These are phyloP conservation scores for Powellomyces hirtus DNA, from an alignment of 192 early-diverging fungal species.

Conservation along the genomic window DNA sequence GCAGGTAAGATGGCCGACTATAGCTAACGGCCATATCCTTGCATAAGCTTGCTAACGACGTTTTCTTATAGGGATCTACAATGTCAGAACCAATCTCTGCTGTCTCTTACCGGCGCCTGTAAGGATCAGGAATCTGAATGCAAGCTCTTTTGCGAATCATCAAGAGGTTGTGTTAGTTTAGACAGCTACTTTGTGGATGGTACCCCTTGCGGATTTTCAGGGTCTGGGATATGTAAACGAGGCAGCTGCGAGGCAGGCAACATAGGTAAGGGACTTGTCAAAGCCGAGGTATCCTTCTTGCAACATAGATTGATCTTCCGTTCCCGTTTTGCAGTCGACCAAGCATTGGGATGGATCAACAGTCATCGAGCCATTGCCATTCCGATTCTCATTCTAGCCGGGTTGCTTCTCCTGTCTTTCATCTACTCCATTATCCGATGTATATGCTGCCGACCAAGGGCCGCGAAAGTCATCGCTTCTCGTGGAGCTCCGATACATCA, in stretches of 20 bases:
- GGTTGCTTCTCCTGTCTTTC: conserved; percentile 29
- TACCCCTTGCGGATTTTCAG: conserved; percentile 37
- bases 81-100: conserved; percentile 26
- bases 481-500: background rate
- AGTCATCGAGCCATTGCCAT: conserved; percentile 33
- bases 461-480: conserved; percentile 1
- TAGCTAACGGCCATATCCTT: conserved; percentile 18
- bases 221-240: conserved; percentile 12
- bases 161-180: background rate
- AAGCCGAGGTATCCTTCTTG: background rate
- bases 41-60: background rate
- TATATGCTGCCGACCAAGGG: conserved; percentile 9
- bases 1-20: too few species aligned
- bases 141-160: conserved; percentile 30
- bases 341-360: conserved; percentile 33
- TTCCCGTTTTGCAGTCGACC: conserved; percentile 17
- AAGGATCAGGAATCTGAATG: conserved; percentile 31
- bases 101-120: conserved; percentile 36
- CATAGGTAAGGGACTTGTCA: conserved; percentile 9
- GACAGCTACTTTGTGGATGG: conserved; percentile 36
- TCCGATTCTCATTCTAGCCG: conserved; percentile 35
- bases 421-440: conserved; percentile 26
- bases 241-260: conserved; percentile 33
- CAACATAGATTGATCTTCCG: background rate
- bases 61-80: conserved; percentile 30